A percentile compares a stretch with the other conserved stretches of the same genome.
Evolutionary conservation across 495 filamentous ascomycete genomes (phyloP).

Genomic region (Daldinia decipiens): DNA sequence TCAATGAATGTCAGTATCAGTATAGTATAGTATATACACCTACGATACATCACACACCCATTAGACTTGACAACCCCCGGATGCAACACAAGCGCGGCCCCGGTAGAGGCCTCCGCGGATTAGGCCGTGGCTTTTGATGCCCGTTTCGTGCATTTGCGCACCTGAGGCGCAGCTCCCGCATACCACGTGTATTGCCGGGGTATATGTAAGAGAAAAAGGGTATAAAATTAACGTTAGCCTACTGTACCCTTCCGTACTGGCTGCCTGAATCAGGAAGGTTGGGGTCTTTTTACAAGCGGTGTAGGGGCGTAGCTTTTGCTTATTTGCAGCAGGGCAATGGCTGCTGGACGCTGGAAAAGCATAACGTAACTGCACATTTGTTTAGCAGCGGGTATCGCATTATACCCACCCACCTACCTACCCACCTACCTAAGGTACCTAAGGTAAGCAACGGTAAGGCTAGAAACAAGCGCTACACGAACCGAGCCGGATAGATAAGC

Average conservation of each 20-base stretch:
- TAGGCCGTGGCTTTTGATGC: slow-evolving; percentile 26
- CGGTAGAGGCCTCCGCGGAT: slow-evolving; percentile 37
- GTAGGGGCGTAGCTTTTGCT: slow-evolving; percentile 35
- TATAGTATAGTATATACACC: too few relatives aligned
- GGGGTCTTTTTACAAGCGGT: slow-evolving; percentile 24
- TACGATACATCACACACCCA: too few relatives aligned
- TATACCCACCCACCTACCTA: not conserved
- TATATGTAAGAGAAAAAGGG: not conserved
- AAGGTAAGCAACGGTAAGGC: not conserved
- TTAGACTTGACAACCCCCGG: too few relatives aligned
- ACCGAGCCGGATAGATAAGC: not conserved
- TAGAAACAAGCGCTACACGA: slow-evolving; percentile 3
- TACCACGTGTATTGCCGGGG: slow-evolving; percentile 39
- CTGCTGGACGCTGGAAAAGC: not conserved
- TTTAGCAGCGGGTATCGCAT: not conserved
- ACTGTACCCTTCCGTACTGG: not conserved
- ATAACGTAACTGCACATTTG: slow-evolving; percentile 7
- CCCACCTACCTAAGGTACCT: too few relatives aligned
- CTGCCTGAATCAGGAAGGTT: not conserved
- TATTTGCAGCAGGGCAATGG: slow-evolving; percentile 11
- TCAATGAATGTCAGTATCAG: not conserved
- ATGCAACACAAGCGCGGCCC: slow-evolving; percentile 16
- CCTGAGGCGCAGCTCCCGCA: slow-evolving; percentile 35
- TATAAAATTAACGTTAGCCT: not conserved
- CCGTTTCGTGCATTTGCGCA: slow-evolving; percentile 28